phyloP scores from a whole-genome alignment of 2,329 filamentous ascomycete genomes.

The Microascus cirrosus region DNA sequence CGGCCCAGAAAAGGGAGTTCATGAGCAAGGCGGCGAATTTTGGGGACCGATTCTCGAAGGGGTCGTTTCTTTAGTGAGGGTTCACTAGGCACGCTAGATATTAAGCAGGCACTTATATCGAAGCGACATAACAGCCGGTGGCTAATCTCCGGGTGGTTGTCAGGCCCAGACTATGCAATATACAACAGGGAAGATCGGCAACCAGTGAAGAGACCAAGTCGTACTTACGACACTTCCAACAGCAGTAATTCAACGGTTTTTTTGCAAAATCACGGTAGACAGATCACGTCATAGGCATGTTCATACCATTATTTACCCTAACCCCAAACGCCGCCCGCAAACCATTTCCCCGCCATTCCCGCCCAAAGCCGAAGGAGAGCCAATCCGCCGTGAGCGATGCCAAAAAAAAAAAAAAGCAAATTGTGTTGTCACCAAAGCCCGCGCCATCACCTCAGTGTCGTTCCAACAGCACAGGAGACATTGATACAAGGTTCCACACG shows the following conservation, averaged over 20 bases:
- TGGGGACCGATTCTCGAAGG: conserved; percentile 68
- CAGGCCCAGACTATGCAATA: background rate
- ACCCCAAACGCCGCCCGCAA: background rate
- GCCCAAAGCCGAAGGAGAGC: background rate
- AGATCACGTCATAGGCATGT: background rate
- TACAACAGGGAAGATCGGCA: background rate
- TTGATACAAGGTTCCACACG: background rate
- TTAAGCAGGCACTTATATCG: background rate
- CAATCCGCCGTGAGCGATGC: background rate
- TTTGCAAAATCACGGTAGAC: background rate
- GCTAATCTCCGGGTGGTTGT: background rate
- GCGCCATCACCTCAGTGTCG: background rate
- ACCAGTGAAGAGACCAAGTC: background rate
- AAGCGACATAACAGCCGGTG: background rate
- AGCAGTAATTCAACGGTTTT: background rate
- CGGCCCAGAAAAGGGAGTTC: conserved; percentile 66
- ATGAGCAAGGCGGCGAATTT: conserved; percentile 72
- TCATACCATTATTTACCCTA: background rate
- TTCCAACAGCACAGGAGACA: background rate
- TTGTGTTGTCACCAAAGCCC: background rate
- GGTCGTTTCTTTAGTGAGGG: conserved; percentile 42
- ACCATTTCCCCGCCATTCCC: background rate
- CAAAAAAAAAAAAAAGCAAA: background rate
- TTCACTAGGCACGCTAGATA: background rate
- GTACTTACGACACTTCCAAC: background rate